phyloP scores from a whole-genome alignment of 2,329 filamentous ascomycete genomes.

The Diaporthe humulicola region DNA sequence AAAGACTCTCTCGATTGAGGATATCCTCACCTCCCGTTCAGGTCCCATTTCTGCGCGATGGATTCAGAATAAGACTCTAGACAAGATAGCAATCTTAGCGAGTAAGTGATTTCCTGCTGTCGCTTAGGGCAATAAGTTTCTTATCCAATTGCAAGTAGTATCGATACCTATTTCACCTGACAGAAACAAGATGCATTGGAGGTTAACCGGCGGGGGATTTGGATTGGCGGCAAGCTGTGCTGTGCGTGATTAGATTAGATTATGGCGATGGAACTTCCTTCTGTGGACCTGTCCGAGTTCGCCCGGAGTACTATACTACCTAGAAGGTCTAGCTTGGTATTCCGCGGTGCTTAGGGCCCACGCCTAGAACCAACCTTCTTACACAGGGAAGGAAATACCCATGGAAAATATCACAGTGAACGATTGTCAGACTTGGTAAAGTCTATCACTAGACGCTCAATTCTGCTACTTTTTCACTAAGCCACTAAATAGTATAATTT shows the following conservation, averaged over 20 bases:
- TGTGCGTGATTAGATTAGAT: not conserved
- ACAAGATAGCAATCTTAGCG: not conserved
- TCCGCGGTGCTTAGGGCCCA: not conserved
- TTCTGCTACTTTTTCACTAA: not conserved
- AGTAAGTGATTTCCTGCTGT: not conserved
- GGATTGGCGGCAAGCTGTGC: not conserved
- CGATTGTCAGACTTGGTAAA: not conserved
- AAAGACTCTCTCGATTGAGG: not conserved
- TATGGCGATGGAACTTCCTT: not conserved
- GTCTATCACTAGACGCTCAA: not conserved
- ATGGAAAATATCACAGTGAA: not conserved
- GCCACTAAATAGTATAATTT: no score
- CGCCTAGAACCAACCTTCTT: not conserved
- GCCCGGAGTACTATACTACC: not conserved
- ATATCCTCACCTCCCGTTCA: not conserved
- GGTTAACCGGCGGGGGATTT: not conserved
- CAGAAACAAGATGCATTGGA: not conserved
- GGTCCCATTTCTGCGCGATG: not conserved
- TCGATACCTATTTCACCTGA: not conserved
- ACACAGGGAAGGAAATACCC: not conserved
- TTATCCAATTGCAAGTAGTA: not conserved
- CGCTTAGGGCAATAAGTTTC: not conserved
- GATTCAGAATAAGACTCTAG: not conserved
- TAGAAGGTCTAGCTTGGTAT: not conserved
- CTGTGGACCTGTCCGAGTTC: not conserved